Evolutionary conservation across 768 basidiomycete species (phyloP), one percentile per base, ranked within the genome.

Genomic region (Paxillus rubicundulus): DNA sequence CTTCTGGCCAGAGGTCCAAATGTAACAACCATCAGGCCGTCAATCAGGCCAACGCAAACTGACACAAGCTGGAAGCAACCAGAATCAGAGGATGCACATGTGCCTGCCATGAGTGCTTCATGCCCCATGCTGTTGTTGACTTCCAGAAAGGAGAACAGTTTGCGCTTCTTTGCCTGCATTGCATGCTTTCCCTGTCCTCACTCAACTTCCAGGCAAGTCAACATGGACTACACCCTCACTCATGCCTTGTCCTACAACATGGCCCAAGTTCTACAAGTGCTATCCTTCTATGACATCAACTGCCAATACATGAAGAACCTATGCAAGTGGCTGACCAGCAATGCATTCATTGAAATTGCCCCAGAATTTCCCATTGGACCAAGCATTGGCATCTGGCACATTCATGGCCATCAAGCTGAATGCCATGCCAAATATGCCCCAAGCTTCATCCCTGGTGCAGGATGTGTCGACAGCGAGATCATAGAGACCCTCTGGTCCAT

Each of bases 321-420:
- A n/a, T n/a, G n/a, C n/a, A n/a, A n/a, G n/a, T n/a, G n/a, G n/a
- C n/a, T n/a, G n/a, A n/a, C n/a, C n/a, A n/a, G n/a, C n/a, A n/a
- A n/a, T n/a, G n/a, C n/a, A n/a, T n/a, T n/a, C n/a, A n/a, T n/a
- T n/a, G 12, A 0, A 52, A 28, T 58, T 12, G 53, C 55, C 0
- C 1, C 17, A 0, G 34, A 28, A 1, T 0, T 58, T 0, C 24
- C 49, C 1, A 53, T 70, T 4, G 45, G 56, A 0, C 45, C 37
- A 0, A 63, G 56, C 2, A 68, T 70, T 9, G 59, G 65, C 0
- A 49, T 64, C 0, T 68, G 63, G 51, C 63, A 69, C 41, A 54
- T 68, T 0, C 65, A 68, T 49, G 67, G 43, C 0, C 64, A 69
- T 46, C 47, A 50, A 13, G 44, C 56, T n/a, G n/a, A n/a, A n/a